Base-by-base conservation (phyloP, 2,329 filamentous ascomycete genomes). In the Triangularia verruculosa region DNA sequence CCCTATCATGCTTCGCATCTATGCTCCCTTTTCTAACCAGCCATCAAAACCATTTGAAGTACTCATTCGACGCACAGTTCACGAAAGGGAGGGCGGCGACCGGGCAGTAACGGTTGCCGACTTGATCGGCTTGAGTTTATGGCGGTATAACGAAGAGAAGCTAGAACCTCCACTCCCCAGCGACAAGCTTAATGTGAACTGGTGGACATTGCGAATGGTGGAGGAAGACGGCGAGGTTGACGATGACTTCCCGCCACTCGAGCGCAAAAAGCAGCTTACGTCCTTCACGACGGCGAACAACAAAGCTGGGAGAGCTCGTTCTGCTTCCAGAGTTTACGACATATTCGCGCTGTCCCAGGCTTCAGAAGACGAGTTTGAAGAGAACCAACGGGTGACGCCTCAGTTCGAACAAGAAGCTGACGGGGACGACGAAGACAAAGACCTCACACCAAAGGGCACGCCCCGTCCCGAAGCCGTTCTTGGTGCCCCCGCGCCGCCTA, bases 211-310 rank as follows among this genome's bases (percentile, higher is more conserved):
- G 62, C 85, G 91, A 47, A 93, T 96, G 87, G 90, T 93, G 1
- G 88, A 95, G 66, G 87, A 95, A 72, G 90, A 91, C 62, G 92
- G 90, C 57, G 91, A 95, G 72, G 88, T 94, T 1, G 91, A 96
- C 69, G 90, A 92, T 68, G 92, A 95, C 72, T 95, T 95, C 68
- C 90, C 91, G 30, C 88, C 91, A 0, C 80, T 95, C 47, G 89
- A 90, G 63, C 83, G 91, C 34, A 91, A 86, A 22, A 90, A 89
- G 70, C 84, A 88, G 1, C 81, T 95, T n/a, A 86, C 85, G 5
- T 87, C 91, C 20, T 95, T 94, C 70, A 92, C 91, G 39, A 92
- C 90, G 6, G 90, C 89, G 66, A 93, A 94, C 73, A 93, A 92
- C 72, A 83, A 86, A 61, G 88, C 81, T 8, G 83, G 80, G 4